Base-by-base conservation (phyloP, 2,329 filamentous ascomycete genomes). In the Coniochaeta prunicola region DNA sequence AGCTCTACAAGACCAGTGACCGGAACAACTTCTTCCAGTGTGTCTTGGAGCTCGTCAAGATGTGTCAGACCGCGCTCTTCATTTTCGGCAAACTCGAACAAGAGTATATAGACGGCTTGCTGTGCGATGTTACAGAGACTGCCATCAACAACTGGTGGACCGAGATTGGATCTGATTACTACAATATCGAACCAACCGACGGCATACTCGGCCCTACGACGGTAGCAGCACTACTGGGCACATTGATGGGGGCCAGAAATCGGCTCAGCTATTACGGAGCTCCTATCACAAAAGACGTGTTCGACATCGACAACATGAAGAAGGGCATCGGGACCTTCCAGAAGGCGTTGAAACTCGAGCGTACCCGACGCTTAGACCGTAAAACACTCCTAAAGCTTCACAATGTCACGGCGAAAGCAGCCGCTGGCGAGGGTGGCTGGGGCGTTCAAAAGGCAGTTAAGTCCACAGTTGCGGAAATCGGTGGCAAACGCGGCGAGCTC, bases 61-160 rank as follows among this genome's bases (percentile, higher is more conserved):
- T 96, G 33, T 97, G 92, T 65, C 94, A 99, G 71, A 85, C 91
- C 34, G 92, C 94, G 0, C 76, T 99, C 60, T 88, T 90, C 68
- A 78, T 97, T 61, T 99, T 97, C 72, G 90, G 88, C 58, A 91
- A 92, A 70, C 77, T 97, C 6, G 87, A 90, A n/a, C 82, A 88
- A 31, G 90, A 92, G 64, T 97, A 96, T 70, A 90, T 91, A 8
- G 94, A 99, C 68, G 94, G 94, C 0, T 76, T 97, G 26, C 81
- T 99, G 3, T 99, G 94, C 71, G 94, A 99, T 74, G 80, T 94
- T 48, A 97, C 94, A 0, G 94, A 99, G 71, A 87, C 83, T 62
- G 91, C 92, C 1, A 86, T 97, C 66, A 88, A 87, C 62, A 90
- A 97, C 71, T 99, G 94, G 94, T 97, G 94, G 94, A 87, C 90